Base-by-base conservation (phyloP, 441 rosid species). In the Viola pubescens region DNA sequence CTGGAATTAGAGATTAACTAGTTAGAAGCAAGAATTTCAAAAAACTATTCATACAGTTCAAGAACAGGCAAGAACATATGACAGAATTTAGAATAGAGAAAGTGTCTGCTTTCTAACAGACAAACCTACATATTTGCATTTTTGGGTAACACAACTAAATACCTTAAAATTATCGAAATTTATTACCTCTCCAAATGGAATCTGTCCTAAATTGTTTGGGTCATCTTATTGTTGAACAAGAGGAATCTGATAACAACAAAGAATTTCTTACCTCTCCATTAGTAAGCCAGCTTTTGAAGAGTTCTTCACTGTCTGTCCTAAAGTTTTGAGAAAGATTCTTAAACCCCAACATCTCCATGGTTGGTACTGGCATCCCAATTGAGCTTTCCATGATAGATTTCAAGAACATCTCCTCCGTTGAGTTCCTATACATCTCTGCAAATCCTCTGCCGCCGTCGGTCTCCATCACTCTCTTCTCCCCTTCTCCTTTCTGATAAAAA, bases 201-300 rank as follows among this genome's bases (percentile, higher is more conserved):
- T 26, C 34, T 26, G 34, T 26, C 34, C 34, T 26, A 26, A 26
- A 26, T 26, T 26, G 2, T 26, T 26, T 26, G 34, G 34, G 34
- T 26, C 34, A 26, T 2, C 34, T 26, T 26, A 26, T 26, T 26
- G 34, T 26, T 26, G 34, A 26, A 26, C 34, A 26, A 26, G 2
- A 26, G 34, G 53, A 50, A 3, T 19, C 53, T 16, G 37, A 37
- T n/a, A 38, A 38, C 4, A 4, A 16, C 60, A 61, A 7, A 37
- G n/a, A 49, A 6, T 50, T 5, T 44, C 84, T 80, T 80, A 82
- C 92, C 92, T 83, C 89, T 75, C 87, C 92, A 66, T 70, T 83
- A 0, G 79, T 80, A 48, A 86, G 92, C 92, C 92, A 86, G 73
- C 77, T 77, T 61, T 77, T 81, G 82, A 86, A 86, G 60, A 86